Base-by-base conservation (phyloP, 1,284 basidiomycete species). In the Fistulinella cinereoalba region DNA sequence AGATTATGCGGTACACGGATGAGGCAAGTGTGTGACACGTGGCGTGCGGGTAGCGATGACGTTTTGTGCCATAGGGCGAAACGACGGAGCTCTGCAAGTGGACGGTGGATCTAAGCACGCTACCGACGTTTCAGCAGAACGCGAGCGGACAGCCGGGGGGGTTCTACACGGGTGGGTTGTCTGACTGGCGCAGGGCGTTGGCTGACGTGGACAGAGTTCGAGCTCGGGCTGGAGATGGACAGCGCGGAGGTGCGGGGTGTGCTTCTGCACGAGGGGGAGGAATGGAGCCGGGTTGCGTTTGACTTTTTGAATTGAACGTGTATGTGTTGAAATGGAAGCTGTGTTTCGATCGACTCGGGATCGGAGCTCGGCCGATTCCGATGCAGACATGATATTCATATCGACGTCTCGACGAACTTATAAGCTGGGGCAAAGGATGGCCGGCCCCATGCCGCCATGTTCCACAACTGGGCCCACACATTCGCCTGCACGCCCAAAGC, bases 201-300 rank as follows among this genome's bases (percentile, higher is more conserved):
- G 41, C 22, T 37, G 50, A 42, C 39, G 31, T 23, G 8, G 22
- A 10, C 58, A 88, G 87, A 90, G 59, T 91, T 91, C 55, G 85
- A 88, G 61, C 76, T 91, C 4, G 88, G 84, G 5, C 67, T 91
- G 47, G 88, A 88, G 65, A 67, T 91, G 53, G 88, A 91, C 62
- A 87, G 85, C 54, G 83, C 81, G 45, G 88, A 90, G 68, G 86
- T 91, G 54, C 80, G 88, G 46, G 88, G 87, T 19, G 81, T 89
- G 47, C 64, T 91, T 52, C 65, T 89, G 36, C 81, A 81, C 57
- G 79, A 85, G 42, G 79, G 79, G 15, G 76, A 82, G 54, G 87
- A 89, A 64, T 88, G 85, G 82, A 87, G 87, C 56, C 78, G 77
- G 60, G 77, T 81, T 42, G 76, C 73, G 28, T 80, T 80, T 59